Evolutionary conservation across 1,139 yeast genomes (phyloP), one percentile per base, ranked within the genome.

Genomic region (Yarrowia galli): DNA sequence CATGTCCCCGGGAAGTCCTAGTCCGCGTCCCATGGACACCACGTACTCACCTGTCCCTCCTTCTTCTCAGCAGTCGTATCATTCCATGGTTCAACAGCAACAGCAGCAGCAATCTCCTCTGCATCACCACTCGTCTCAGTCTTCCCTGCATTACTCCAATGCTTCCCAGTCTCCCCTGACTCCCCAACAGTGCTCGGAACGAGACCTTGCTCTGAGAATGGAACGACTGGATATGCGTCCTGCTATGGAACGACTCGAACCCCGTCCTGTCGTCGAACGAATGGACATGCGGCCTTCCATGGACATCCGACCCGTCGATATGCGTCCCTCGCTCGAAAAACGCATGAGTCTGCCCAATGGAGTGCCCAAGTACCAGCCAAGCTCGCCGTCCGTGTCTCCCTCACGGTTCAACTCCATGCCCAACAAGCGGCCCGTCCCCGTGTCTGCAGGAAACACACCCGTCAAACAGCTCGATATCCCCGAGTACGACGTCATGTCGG

Each of bases 331-430:
- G 3, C 64, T 58, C 12, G 64, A 58, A n/a, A 58, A 58, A 15
- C 64, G 64, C 45, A 42, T 58, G 51, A 18, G 28, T 10, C 42
- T 58, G 22, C 64, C 64, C 16, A 58, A 43, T 12, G 64, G 51
- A 7, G 22, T 58, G 51, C 64, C 64, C 48, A 56, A 42, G 42
- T 58, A 58, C 42, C 40, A 42, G n/a, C 63, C n/a, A 7, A 58
- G 16, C 15, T 43, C 51, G 20, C 64, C 64, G 6, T 18, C 42
- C 6, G 28, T 20, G 20, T 58, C 64, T 1, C 64, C 64, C 22
- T 58, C 64, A 1, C 64, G 64, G 40, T 58, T 58, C 64, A 58
- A 58, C 28, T 58, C 64, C 22, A 58, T 58, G 64, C 64, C 64
- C 22, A 58, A 58, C 64, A 58, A 58, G 12, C 64, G 64, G 3